Conservation (phyloP, 108 stramenopile genomes). For the Mediolabrus comicus region DNA sequence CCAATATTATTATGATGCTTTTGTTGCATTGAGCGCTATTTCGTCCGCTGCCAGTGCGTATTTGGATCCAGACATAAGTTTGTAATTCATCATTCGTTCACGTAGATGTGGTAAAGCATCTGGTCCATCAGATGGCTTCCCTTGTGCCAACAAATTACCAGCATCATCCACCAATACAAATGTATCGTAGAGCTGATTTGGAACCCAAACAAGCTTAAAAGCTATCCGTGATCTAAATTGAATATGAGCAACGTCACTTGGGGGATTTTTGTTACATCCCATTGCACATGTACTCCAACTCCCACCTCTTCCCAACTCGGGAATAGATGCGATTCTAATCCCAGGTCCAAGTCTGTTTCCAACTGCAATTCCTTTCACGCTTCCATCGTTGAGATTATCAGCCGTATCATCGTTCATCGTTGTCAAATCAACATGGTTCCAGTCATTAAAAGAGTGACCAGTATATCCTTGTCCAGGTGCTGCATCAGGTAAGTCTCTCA, state of each 20-base stretch:
- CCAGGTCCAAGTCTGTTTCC: constrained; percentile 83
- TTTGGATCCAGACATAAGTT: constrained; percentile 75
- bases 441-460: constrained; percentile 91
- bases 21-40: constrained; percentile 46
- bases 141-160: constrained; percentile 51
- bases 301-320: constrained; percentile 88
- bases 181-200: constrained; percentile 69
- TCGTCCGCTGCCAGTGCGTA: constrained; percentile 72
- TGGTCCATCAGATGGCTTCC: constrained; percentile 47
- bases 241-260: constrained; percentile 89
- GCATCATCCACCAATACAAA: constrained; percentile 91
- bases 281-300: constrained; percentile 86
- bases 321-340: constrained; percentile 76
- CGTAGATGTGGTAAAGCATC: constrained; percentile 56
- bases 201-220: constrained; percentile 92
- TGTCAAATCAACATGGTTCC: constrained; percentile 89
- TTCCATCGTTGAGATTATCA: constrained; percentile 81
- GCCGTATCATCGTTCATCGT: constrained; percentile 74
- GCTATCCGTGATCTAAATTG: constrained; percentile 87
- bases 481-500: constrained; percentile 69
- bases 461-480: constrained; percentile 88
- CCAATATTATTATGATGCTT: too few species aligned
- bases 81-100: constrained; percentile 84
- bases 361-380: constrained; percentile 71
- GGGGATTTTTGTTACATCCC: constrained; percentile 80